These are phyloP conservation scores for Zymoseptoria crescenta DNA, from an alignment of 2,329 filamentous ascomycete species.

Conservation along the genomic window DNA sequence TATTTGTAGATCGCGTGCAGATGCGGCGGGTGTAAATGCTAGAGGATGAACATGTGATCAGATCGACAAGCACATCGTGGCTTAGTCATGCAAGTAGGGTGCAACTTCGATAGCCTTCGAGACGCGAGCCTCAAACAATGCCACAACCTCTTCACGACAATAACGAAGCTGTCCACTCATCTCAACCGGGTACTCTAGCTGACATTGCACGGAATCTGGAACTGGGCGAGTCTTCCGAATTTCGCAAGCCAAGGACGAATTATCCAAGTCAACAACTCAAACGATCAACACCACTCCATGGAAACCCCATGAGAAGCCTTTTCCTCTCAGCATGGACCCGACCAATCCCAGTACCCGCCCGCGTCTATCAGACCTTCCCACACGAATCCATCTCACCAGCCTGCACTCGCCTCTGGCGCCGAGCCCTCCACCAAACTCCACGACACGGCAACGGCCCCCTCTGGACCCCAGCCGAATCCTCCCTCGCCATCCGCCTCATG, in stretches of 20 bases:
- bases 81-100: not conserved
- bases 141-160: not conserved
- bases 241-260: too few species aligned
- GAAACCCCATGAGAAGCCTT: not conserved
- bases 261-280: too few species aligned
- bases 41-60: not conserved
- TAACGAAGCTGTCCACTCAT: not conserved
- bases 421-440: not conserved
- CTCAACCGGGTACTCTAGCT: too few species aligned
- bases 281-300: not conserved
- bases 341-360: too few species aligned
- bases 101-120: too few species aligned
- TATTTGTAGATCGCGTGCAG: conserved; percentile 39
- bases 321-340: not conserved
- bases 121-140: too few species aligned
- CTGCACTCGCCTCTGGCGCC: not conserved
- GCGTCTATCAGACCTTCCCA: not conserved
- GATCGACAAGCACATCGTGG: not conserved
- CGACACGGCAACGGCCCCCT: too few species aligned
- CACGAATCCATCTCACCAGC: too few species aligned
- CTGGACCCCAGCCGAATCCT: not conserved
- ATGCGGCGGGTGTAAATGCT: not conserved
- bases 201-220: too few species aligned
- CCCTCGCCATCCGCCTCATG: not conserved
- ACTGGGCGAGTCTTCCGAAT: too few species aligned